phyloP scores from a whole-genome alignment of 495 filamentous ascomycete species.

The Aspergillus nidulans region DNA sequence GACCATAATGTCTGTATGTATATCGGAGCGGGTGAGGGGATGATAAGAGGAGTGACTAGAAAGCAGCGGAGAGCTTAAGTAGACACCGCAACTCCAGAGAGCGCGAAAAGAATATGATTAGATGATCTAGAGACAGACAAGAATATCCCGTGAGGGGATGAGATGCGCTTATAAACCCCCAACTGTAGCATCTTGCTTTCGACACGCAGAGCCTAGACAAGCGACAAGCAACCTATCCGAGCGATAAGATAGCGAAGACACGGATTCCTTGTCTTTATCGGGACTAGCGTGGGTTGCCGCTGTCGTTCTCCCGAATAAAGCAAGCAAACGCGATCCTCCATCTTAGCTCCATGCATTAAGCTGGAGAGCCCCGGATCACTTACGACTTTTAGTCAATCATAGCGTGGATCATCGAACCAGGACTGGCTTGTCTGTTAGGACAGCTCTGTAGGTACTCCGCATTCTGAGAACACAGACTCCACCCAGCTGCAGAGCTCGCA shows the following conservation, averaged over 20 bases:
- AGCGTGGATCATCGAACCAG: background rate
- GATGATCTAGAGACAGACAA: background rate
- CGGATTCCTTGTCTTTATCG: constrained; percentile 12
- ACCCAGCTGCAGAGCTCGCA: no score
- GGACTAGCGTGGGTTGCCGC: constrained; percentile 1
- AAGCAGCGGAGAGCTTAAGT: background rate
- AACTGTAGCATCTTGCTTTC: background rate
- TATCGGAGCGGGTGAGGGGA: background rate
- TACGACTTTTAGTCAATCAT: background rate
- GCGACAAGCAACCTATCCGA: background rate
- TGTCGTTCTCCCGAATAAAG: constrained; percentile 6
- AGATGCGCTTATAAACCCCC: background rate
- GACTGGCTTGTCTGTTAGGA: background rate
- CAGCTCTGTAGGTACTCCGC: background rate
- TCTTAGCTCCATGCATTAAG: background rate
- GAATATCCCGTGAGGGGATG: background rate
- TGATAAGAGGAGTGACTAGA: background rate
- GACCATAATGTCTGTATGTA: constrained; percentile 39
- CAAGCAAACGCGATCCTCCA: constrained; percentile 1
- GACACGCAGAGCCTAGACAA: background rate
- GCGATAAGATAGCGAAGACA: constrained; percentile 9
- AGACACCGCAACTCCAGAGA: background rate
- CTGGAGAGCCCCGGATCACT: background rate
- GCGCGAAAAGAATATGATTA: background rate
- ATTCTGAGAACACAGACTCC: no score